phyloP scores from a whole-genome alignment of 345 rosid genomes.

The Citrus inodora region DNA sequence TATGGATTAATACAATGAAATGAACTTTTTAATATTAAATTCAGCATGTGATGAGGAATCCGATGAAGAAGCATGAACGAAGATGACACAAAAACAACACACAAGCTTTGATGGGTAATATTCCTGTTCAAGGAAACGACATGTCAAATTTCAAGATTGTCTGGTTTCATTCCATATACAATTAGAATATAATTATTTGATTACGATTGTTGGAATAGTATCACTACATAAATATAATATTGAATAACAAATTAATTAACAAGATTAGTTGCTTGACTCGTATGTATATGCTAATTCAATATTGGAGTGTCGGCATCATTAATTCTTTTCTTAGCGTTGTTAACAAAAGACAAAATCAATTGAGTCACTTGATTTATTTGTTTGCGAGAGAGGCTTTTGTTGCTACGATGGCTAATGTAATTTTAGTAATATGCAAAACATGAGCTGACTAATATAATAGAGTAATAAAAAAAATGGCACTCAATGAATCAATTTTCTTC shows the following conservation, averaged over 20 bases:
- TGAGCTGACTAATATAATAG: neutral
- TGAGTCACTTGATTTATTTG: neutral
- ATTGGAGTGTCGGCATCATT: slow-evolving; percentile 11
- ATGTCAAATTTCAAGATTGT: slow-evolving; percentile 25
- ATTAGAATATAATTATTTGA: slow-evolving; percentile 1
- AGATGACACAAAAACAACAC: slow-evolving; percentile 25
- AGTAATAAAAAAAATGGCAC: no score
- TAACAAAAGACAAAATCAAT: slow-evolving; percentile 1
- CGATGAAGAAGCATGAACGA: slow-evolving; percentile 35
- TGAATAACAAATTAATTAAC: neutral
- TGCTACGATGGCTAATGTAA: neutral
- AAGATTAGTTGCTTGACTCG: neutral
- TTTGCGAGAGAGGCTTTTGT: no score
- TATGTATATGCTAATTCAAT: slow-evolving; percentile 12
- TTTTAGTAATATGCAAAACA: neutral
- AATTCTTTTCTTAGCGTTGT: slow-evolving; percentile 12
- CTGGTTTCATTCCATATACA: neutral
- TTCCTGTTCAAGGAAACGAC: slow-evolving; percentile 33
- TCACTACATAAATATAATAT: neutral
- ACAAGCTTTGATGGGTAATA: slow-evolving; percentile 34
- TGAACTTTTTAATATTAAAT: neutral
- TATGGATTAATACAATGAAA: slow-evolving; percentile 5
- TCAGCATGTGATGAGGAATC: slow-evolving; percentile 42
- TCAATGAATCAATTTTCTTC: no score
- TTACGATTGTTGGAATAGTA: slow-evolving; percentile 5